Base-by-base conservation (phyloP, 164 flowering plant species). In the Chimonanthus praecox region DNA sequence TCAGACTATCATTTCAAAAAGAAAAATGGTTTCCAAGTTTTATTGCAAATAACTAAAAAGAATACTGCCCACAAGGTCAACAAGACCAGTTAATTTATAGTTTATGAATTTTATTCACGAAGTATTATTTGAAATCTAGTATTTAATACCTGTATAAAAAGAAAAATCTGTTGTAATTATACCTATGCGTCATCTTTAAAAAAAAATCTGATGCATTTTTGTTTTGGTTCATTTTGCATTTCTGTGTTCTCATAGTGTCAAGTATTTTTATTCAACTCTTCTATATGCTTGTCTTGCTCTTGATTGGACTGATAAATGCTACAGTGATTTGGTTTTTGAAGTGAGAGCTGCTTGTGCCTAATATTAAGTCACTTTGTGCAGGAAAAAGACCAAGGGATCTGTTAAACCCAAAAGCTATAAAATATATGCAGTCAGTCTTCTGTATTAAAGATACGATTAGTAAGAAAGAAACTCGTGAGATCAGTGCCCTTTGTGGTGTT, bases 361-460 rank as follows among this genome's bases (percentile, higher is more conserved):
- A 50, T 69, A 33, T 4, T 11, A 46, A 21, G 1, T 46, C 16
- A 20, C 16, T 50, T 67, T 54, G 74, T 79, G 76, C 85, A 96
- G 99, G 98, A 43, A 96, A 96, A 83, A 91, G 91, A 75, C 99
- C 98, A n/a, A 84, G 98, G 78, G 98, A 94, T 85, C 82, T 94
- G 85, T 75, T 96, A 45, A 96, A 96, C 68, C 97, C 95, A 6
- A 96, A 96, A 84, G 97, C 95, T 71, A 82, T 92, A 65, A 90
- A 92, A 70, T 89, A 92, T 70, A 90, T 94, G 98, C 99, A 91
- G 77, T 81, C 85, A 45, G 80, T 94, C 51, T 96, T 96, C 68
- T 83, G 97, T 50, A 80, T 94, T 47, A 96, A 96, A 83, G 99
- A 96, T 85, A 89, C 89, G 3, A 84, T 91, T 70, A 89, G 86